Evolutionary conservation across 495 filamentous ascomycete genomes (phyloP), one percentile per base, ranked within the genome.

Genomic region (Talaromyces borbonicus): DNA sequence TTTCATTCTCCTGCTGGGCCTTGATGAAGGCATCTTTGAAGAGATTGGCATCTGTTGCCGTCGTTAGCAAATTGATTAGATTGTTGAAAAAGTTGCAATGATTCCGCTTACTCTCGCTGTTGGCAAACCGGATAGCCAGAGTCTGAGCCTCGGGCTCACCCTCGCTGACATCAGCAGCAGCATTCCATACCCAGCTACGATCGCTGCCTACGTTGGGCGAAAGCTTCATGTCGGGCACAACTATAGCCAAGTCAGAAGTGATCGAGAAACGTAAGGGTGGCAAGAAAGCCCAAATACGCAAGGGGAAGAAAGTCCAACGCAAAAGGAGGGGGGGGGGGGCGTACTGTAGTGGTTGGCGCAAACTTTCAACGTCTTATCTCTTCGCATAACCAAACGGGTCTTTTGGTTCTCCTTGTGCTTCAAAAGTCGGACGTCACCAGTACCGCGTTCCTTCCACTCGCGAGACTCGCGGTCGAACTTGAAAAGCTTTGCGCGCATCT

Each of bases 331-430:
- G 25, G 20, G 16, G 9, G 11, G n/a, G 4, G 38, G 56, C 87
- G 61, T 83, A 98, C 92, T 83, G 68, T 99, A 99, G 75, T 99
- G 93, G 73, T 99, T 99, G 60, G 93, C 93, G 82, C 93, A 99
- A 68, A 97, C 92, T 75, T 99, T 99, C 70, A 95, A 79, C 52
- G 93, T 97, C 84, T 96, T 95, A 71, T 99, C 93, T 60, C 93
- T 76, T 66, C 93, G 83, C 93, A 99, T 99, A 56, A 99, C 92
- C 52, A 99, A 74, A 49, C 93, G 79, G 45, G 88, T 95, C 83
- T 97, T 99, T 63, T 83, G 81, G 65, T 94, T 97, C 71, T 97
- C 92, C 76, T 84, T 85, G 72, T 99, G 93, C 79, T 96, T 99
- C 58, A 99, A 73, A 59, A 99, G 71, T 59, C 89, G 79, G 49